phyloP scores from a whole-genome alignment of 2,329 filamentous ascomycete species.

The Xylariomycetidae sp. region DNA sequence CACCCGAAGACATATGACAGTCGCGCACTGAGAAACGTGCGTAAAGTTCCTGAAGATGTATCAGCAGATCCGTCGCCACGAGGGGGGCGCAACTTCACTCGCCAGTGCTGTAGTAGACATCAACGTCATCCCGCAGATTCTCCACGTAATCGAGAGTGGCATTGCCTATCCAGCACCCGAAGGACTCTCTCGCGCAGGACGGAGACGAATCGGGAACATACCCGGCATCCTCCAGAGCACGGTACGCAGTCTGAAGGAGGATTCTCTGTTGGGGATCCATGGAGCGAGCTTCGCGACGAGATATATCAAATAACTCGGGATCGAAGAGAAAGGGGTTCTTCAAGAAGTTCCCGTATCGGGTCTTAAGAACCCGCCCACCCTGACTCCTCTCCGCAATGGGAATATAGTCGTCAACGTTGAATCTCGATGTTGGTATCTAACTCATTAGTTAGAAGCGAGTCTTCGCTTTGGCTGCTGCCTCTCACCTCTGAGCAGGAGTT shows the following conservation, averaged over 20 bases:
- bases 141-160: slow-evolving; percentile 10
- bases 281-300: slow-evolving; percentile 11
- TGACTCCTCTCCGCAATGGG: slow-evolving; percentile 7
- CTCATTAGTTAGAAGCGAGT: neutral
- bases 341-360: slow-evolving; percentile 10
- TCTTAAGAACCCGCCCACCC: slow-evolving; percentile 6
- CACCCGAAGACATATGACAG: slow-evolving; percentile 12
- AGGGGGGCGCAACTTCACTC: neutral
- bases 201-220: slow-evolving; percentile 7
- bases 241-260: slow-evolving; percentile 9
- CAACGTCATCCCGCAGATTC: slow-evolving; percentile 9
- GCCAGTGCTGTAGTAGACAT: slow-evolving; percentile 11
- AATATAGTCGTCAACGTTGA: slow-evolving; percentile 9
- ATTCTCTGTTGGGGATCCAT: slow-evolving; percentile 11
- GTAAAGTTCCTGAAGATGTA: slow-evolving; percentile 5
- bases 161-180: slow-evolving; percentile 9
- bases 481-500: slow-evolving; percentile 10
- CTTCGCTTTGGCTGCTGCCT: neutral
- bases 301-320: slow-evolving; percentile 14
- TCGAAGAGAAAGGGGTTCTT: slow-evolving; percentile 12
- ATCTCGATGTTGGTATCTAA: slow-evolving; percentile 8
- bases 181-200: slow-evolving; percentile 9
- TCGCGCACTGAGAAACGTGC: slow-evolving; percentile 10
- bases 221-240: slow-evolving; percentile 6
- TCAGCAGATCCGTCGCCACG: neutral